Conservation (phyloP, 768 basidiomycete species). For the Suillus discolor region DNA sequence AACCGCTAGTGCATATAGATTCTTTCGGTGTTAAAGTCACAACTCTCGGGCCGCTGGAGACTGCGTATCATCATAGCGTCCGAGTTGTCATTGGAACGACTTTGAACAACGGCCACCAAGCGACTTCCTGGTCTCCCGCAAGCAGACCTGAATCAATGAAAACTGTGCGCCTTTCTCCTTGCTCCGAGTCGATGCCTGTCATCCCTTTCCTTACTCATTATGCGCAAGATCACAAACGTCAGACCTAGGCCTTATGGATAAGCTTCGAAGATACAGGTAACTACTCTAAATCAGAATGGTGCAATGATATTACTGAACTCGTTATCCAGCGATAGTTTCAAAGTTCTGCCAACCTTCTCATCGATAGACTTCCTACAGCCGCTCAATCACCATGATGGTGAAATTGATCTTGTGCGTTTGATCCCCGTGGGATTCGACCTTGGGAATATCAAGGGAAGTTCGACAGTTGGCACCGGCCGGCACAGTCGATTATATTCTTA, state of each 20-base stretch:
- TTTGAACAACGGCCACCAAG: not conserved
- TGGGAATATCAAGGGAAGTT: not conserved
- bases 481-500: not conserved
- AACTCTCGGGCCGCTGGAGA: not conserved
- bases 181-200: not conserved
- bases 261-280: not conserved
- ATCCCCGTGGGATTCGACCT: not conserved
- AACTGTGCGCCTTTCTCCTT: not conserved
- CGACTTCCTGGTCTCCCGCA: not conserved
- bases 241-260: not conserved
- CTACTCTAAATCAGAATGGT: not conserved
- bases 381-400: not conserved
- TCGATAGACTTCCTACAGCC: not conserved
- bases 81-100: not conserved
- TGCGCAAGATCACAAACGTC: not conserved
- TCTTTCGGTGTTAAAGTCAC: not conserved
- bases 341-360: not conserved
- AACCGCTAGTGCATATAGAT: not conserved
- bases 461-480: not conserved
- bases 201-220: not conserved
- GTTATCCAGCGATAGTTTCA: not conserved
- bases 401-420: not conserved
- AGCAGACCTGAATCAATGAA: not conserved
- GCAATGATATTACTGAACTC: not conserved
- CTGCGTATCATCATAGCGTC: not conserved